Conservation (phyloP, 2,329 filamentous ascomycete genomes). For the Calcarisporium arbuscula region DNA sequence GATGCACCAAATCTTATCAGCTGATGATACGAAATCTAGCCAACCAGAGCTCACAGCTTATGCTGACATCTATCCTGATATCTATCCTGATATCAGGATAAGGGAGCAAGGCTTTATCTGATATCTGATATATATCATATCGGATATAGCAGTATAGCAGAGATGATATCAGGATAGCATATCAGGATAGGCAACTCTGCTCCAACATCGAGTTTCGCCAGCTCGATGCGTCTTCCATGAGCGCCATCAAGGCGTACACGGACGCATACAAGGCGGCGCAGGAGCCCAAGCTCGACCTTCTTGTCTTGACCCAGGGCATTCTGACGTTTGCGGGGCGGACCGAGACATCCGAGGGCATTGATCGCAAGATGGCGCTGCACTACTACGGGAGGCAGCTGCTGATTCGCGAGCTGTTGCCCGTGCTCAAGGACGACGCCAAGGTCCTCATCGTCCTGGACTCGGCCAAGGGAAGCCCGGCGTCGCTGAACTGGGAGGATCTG, state of each 20-base stretch:
- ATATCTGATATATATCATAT: too few relatives aligned
- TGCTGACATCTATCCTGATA: too few relatives aligned
- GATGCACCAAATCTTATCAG: too few relatives aligned
- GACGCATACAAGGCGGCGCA: constrained; percentile 17
- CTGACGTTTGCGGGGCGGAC: constrained; percentile 26
- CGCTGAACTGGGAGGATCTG: constrained; percentile 32
- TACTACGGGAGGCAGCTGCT: constrained; percentile 40
- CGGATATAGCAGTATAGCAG: too few relatives aligned
- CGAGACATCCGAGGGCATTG: constrained; percentile 37
- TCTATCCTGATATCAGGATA: too few relatives aligned
- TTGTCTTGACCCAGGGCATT: constrained; percentile 33
- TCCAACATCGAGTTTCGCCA: constrained; percentile 26
- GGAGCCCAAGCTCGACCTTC: constrained; percentile 26
- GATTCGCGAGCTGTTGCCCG: constrained; percentile 31
- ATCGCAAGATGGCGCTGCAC: constrained; percentile 38
- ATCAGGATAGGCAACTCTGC: too few relatives aligned
- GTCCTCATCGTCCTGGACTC: constrained; percentile 33
- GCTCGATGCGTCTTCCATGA: constrained; percentile 28
- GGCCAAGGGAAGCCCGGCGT: constrained; percentile 20
- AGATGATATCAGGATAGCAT: too few relatives aligned
- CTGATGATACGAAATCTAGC: too few relatives aligned
- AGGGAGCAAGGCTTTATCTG: too few relatives aligned
- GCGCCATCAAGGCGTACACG: constrained; percentile 25
- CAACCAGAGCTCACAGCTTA: too few relatives aligned
- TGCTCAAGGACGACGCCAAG: constrained; percentile 27